These are phyloP conservation scores for Venturia oleaginea DNA, from an alignment of 2,329 filamentous ascomycete genomes.

Conservation along the genomic window DNA sequence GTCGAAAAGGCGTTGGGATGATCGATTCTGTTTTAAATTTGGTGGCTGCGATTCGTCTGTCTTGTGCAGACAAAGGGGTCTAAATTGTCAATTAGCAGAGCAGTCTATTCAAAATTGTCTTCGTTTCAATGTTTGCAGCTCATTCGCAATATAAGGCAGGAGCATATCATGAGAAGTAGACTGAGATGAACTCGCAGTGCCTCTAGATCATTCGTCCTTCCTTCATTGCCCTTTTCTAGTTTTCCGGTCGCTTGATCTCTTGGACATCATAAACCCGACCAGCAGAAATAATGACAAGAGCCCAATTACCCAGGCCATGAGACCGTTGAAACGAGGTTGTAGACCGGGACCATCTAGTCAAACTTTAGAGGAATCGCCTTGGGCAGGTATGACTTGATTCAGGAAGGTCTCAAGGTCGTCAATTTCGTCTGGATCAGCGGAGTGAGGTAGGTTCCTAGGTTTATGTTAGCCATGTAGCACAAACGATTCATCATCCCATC, in stretches of 20 bases:
- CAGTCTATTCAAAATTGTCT: not conserved
- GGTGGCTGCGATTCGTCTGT: not conserved
- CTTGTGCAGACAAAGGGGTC: not conserved
- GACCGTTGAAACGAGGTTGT: not conserved
- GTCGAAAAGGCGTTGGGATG: not conserved
- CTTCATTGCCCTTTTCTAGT: not conserved
- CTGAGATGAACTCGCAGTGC: not conserved
- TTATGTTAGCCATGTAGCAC: conserved; percentile 36
- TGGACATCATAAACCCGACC: not conserved
- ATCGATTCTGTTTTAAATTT: not conserved
- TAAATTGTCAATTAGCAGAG: not conserved
- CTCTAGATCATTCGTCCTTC: not conserved
- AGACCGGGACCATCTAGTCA: not conserved
- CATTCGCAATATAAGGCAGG: not conserved
- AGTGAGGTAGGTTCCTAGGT: conserved; percentile 51
- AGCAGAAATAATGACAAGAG: not conserved
- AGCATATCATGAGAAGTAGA: not conserved
- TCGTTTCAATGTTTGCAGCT: not conserved
- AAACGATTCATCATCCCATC: not conserved
- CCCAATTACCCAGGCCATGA: not conserved
- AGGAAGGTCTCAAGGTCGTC: conserved; percentile 67
- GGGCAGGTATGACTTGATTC: conserved; percentile 39
- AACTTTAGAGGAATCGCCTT: not conserved
- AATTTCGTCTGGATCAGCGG: conserved; percentile 67
- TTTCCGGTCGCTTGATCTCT: not conserved